Evolutionary conservation across 306 rosid species (phyloP), one percentile per base, ranked within the genome.

Genomic region (Trichosanthes cucumerina): DNA sequence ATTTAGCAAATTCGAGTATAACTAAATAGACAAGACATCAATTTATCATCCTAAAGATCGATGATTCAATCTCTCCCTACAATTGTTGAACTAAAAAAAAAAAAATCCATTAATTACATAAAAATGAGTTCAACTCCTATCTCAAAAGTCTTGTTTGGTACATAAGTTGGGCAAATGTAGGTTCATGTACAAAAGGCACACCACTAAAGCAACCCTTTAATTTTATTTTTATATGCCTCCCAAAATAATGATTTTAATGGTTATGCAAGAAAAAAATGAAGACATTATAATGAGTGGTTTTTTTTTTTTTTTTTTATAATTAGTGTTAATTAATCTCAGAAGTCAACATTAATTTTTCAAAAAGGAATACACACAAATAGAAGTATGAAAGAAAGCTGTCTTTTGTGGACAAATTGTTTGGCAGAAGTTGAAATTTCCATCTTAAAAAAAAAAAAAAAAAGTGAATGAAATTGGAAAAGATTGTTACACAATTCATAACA

Each of bases 371-470:
- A 66, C 23, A 23, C 0, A 41, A 65, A 8, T 21, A n/a, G 75
- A 39, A 71, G 58, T 71, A 46, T 46, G 76, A 71, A 71, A 46
- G 77, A 71, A 46, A 71, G 56, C 41, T 46, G 77, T 71, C 77
- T n/a, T n/a, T n/a, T n/a, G 33, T 36, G 41, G 57, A 71, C 39
- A 71, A 24, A 46, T 71, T 7, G 77, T 71, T 71, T 7, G 77
- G 58, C 57, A 71, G 77, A 71, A 44, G 14, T 70, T 70, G 38
- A 70, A 70, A 44, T 70, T 70, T 44, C 36, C 38, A 44, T 70
- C 50, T 33, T 43, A 21, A 23, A n/a, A n/a, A n/a, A n/a, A n/a
- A n/a, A n/a, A n/a, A 21, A 38, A 11, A 62, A 38, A 66, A 1
- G 24, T 64, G 24, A 64, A 64, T 3, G n/a, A 34, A 64, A 7